These are phyloP conservation scores for Xylaria sp. DNA, from an alignment of 2,329 filamentous ascomycete species.

Conservation along the genomic window DNA sequence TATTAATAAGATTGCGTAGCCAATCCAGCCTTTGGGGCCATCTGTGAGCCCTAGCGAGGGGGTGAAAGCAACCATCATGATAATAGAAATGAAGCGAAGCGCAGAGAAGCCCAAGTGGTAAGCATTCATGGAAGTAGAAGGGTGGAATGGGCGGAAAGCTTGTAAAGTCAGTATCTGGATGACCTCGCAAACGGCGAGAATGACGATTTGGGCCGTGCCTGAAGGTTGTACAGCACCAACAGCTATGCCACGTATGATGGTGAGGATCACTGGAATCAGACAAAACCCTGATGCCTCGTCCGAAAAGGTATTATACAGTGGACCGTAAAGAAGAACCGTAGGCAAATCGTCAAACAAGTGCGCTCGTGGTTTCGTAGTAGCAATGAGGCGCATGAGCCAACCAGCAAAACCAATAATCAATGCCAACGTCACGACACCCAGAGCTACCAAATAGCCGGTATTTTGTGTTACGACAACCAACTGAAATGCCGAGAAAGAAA, in stretches of 20 bases:
- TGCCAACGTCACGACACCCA: conserved; percentile 80
- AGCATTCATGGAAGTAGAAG: conserved; percentile 95
- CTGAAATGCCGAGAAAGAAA: conserved; percentile 90
- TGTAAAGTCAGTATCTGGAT: conserved; percentile 87
- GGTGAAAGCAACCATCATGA: conserved; percentile 85
- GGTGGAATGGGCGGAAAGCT: conserved; percentile 89
- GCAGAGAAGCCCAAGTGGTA: conserved; percentile 89
- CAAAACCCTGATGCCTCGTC: conserved; percentile 93
- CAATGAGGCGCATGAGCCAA: conserved; percentile 85
- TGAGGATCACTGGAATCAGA: conserved; percentile 85
- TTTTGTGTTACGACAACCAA: conserved; percentile 79
- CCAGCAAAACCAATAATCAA: conserved; percentile 77
- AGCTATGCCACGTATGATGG: conserved; percentile 85
- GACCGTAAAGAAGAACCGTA: conserved; percentile 88
- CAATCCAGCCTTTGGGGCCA: conserved; percentile 90
- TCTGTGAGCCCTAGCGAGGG: conserved; percentile 83
- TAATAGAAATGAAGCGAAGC: conserved; percentile 78
- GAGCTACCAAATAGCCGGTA: conserved; percentile 74
- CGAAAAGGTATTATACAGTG: conserved; percentile 96
- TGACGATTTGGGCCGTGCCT: conserved; percentile 90
- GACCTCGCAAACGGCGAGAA: conserved; percentile 94
- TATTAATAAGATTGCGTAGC: conserved; percentile 87
- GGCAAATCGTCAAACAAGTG: conserved; percentile 93
- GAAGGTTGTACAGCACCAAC: conserved; percentile 93
- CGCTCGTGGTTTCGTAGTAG: conserved; percentile 81